Evolutionary conservation across 1,284 basidiomycete genomes (phyloP).

Genomic region (Vanrija sp.): DNA sequence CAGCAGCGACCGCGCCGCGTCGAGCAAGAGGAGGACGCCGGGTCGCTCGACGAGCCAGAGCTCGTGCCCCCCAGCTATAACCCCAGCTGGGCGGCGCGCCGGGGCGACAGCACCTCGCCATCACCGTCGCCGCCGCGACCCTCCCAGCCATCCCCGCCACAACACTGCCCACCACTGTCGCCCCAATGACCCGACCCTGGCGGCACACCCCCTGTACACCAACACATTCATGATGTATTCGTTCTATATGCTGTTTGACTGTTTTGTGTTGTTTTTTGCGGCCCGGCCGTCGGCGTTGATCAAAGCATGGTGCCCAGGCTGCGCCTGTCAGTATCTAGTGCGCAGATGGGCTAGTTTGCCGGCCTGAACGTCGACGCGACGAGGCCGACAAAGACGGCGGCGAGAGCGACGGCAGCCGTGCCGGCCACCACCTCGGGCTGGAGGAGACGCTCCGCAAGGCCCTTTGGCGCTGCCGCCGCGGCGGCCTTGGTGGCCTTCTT

Average conservation of each 20-base stretch:
- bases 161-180: too few species aligned
- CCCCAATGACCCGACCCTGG: too few species aligned
- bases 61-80: slow-evolving; percentile 4
- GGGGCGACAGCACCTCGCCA: slow-evolving; percentile 42
- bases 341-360: not conserved
- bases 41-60: too few species aligned
- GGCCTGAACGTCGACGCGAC: slow-evolving; percentile 35
- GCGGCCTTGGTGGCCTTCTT: slow-evolving; percentile 6
- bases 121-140: slow-evolving; percentile 1
- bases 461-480: not conserved
- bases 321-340: not conserved
- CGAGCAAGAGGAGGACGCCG: too few species aligned
- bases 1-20: too few species aligned
- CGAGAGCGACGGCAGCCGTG: slow-evolving; percentile 33
- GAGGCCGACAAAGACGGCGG: slow-evolving; percentile 44
- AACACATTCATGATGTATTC: not conserved
- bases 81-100: slow-evolving; percentile 10
- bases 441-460: slow-evolving; percentile 1
- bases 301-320: slow-evolving; percentile 39
- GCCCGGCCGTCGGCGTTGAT: slow-evolving; percentile 1
- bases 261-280: not conserved
- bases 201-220: too few species aligned
- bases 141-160: too few species aligned
- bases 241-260: not conserved
- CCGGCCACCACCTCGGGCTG: slow-evolving; percentile 27